These are phyloP conservation scores for Mycena galericulata DNA, from an alignment of 768 basidiomycete species.

Conservation along the genomic window DNA sequence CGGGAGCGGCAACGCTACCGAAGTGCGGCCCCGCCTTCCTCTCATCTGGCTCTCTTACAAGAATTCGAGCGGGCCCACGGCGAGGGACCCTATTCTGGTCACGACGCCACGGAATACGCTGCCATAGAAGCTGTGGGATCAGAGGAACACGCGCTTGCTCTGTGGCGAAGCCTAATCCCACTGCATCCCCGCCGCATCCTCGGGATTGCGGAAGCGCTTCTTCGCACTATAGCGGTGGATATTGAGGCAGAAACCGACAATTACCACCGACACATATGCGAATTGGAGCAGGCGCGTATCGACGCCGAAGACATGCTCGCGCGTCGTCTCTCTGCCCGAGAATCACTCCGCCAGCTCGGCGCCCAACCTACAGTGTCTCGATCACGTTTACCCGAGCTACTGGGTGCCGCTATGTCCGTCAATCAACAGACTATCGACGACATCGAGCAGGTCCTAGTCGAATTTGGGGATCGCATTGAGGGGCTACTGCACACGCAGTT, in stretches of 20 bases:
- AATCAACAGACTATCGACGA: neutral
- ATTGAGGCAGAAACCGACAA: neutral
- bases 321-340: neutral
- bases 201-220: neutral
- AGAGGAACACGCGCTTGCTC: neutral
- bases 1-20: neutral
- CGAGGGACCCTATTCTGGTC: neutral
- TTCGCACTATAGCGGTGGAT: neutral
- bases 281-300: neutral
- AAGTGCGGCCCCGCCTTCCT: too few relatives aligned
- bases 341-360: neutral
- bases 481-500: neutral
- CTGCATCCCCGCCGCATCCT: neutral
- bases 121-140: neutral
- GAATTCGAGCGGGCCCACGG: neutral
- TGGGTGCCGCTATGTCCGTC: neutral
- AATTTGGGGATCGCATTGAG: neutral
- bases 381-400: neutral
- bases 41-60: neutral
- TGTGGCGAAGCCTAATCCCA: neutral
- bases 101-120: fast-evolving
- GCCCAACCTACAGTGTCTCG: neutral
- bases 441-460: neutral
- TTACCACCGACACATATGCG: neutral
- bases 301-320: neutral